A percentile compares a stretch with the other conserved stretches of the same genome.
phyloP scores from a whole-genome alignment of 345 rosid species.

The Rhodomyrtus tomentosa region DNA sequence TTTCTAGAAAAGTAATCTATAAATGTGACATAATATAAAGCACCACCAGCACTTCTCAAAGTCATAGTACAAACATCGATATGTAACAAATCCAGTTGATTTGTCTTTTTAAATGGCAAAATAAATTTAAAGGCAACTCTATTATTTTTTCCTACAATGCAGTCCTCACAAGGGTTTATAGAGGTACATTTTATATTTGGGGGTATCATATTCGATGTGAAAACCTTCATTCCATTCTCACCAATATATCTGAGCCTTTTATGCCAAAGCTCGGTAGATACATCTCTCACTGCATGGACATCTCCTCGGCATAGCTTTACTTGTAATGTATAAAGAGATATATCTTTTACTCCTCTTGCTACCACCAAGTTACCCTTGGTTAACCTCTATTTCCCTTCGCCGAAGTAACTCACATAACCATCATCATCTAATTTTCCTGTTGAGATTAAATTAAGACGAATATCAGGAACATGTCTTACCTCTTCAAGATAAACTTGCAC shows the following conservation, averaged over 20 bases:
- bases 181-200: not conserved
- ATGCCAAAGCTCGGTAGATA: not conserved
- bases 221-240: not conserved
- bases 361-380: not conserved
- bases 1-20: no score
- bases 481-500: not conserved
- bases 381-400: not conserved
- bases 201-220: no score
- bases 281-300: not conserved
- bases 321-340: not conserved
- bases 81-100: no score
- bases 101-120: not conserved
- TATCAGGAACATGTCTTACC: no score
- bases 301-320: not conserved
- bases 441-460: no score
- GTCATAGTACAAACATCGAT: no score
- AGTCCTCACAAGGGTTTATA: not conserved
- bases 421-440: no score
- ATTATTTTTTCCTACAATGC: not conserved
- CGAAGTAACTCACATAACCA: not conserved
- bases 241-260: not conserved
- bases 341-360: not conserved
- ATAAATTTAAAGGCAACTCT: not conserved
- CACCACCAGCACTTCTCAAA: no score
- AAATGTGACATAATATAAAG: no score